A percentile compares a stretch with the other conserved stretches of the same genome.
These are phyloP conservation scores for Mortierella sp. DNA, from an alignment of 371 early-diverging fungal species.

Conservation along the genomic window DNA sequence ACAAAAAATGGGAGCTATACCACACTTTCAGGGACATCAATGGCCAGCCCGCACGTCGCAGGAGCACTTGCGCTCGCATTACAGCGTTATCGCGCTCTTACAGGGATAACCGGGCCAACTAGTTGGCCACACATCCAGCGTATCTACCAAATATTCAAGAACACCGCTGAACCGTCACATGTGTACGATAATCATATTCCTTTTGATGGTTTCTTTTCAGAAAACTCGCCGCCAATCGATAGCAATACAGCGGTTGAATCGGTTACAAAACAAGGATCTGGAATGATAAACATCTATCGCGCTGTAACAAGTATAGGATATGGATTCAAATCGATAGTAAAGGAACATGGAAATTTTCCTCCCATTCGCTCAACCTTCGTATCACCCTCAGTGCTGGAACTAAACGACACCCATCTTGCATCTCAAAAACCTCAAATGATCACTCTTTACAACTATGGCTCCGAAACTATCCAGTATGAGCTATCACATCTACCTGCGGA, in stretches of 20 bases:
- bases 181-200: slow-evolving; percentile 20
- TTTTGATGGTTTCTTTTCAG: background rate
- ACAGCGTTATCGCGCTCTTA: slow-evolving; percentile 11
- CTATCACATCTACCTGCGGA: slow-evolving; percentile 39
- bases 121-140: slow-evolving; percentile 17
- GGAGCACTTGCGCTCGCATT: slow-evolving; percentile 67
- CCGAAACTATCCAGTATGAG: slow-evolving; percentile 16
- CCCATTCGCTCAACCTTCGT: slow-evolving; percentile 24
- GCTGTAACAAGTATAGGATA: slow-evolving; percentile 22
- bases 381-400: slow-evolving; percentile 24
- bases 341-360: background rate
- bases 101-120: background rate
- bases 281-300: slow-evolving; percentile 32
- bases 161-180: slow-evolving; percentile 25
- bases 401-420: slow-evolving; percentile 37
- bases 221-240: background rate
- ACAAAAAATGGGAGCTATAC: slow-evolving; percentile 32
- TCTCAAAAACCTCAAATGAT: slow-evolving; percentile 2
- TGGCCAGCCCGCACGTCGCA: slow-evolving; percentile 70
- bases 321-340: background rate
- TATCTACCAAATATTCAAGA: slow-evolving; percentile 25
- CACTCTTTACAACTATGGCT: slow-evolving; percentile 38
- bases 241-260: slow-evolving; percentile 12
- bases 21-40: slow-evolving; percentile 63
- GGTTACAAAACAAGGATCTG: slow-evolving; percentile 41